Conservation (phyloP, 2,329 filamentous ascomycete species). For the Stagonosporopsis chrysanthemi region DNA sequence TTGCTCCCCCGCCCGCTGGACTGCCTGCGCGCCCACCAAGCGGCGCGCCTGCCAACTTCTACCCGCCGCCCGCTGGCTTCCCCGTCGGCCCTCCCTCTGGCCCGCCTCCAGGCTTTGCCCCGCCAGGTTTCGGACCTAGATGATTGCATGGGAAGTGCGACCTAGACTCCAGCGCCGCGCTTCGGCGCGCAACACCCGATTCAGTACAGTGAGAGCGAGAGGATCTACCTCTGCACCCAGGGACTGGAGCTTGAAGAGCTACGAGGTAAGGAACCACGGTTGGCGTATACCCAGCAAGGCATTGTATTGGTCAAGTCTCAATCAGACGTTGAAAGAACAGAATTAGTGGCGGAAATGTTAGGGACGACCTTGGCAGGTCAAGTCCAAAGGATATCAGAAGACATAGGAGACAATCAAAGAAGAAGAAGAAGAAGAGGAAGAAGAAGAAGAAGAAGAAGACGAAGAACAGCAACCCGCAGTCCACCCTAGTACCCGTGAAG, state of each 20-base stretch:
- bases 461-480: not conserved
- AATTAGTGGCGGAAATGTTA: not conserved
- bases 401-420: slow-evolving; percentile 15
- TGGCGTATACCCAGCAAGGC: not conserved
- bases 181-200: not conserved
- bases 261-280: not conserved
- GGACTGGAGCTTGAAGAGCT: too few relatives aligned
- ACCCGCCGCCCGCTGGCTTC: slow-evolving; percentile 39
- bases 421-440: slow-evolving; percentile 1
- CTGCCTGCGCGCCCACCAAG: slow-evolving; percentile 69
- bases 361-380: not conserved
- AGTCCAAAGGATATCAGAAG: slow-evolving; percentile 11
- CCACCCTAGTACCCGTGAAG: not conserved
- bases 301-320: not conserved
- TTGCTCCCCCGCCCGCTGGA: slow-evolving; percentile 40
- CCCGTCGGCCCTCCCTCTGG: slow-evolving; percentile 28
- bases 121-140: slow-evolving; percentile 24
- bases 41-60: slow-evolving; percentile 59
- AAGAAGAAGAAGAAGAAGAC: not conserved
- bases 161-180: slow-evolving; percentile 6
- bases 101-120: slow-evolving; percentile 22
- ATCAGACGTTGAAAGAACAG: not conserved
- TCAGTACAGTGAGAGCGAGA: not conserved
- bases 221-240: not conserved
- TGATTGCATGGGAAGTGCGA: not conserved